phyloP scores from a whole-genome alignment of 768 basidiomycete species.

The Collybia mongolica region DNA sequence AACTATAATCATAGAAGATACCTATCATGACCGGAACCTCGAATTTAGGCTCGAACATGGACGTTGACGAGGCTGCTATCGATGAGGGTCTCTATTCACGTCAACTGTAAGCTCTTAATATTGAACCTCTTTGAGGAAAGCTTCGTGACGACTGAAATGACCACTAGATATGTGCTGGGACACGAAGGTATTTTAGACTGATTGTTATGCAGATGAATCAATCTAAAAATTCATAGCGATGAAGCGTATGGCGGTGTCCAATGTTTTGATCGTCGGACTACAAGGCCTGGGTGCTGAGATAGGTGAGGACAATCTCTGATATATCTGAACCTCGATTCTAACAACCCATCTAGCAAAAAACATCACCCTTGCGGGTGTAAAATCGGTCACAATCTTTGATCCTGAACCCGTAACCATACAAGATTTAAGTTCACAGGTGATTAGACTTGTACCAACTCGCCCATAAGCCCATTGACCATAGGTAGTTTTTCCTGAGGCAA shows the following conservation, averaged over 20 bases:
- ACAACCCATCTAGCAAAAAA: conserved; percentile 74
- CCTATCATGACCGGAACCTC: conserved; percentile 35
- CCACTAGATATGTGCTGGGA: conserved; percentile 84
- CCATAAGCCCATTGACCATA: neutral
- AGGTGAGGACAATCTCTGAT: conserved; percentile 37
- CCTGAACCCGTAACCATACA: conserved; percentile 85
- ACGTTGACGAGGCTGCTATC: conserved; percentile 83
- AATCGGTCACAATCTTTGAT: conserved; percentile 94
- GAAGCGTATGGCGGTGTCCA: conserved; percentile 98
- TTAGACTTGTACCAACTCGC: conserved; percentile 14
- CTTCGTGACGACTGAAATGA: conserved; percentile 15
- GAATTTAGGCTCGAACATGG: conserved; percentile 58
- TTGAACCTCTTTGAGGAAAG: conserved; percentile 5
- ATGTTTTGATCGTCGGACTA: conserved; percentile 90
- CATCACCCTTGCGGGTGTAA: conserved; percentile 92
- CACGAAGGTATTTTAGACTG: conserved; percentile 74
- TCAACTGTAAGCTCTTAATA: conserved; percentile 68
- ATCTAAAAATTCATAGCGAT: conserved; percentile 62
- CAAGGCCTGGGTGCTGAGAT: conserved; percentile 96
- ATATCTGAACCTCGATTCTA: neutral
- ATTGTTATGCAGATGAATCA: neutral
- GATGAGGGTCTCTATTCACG: conserved; percentile 94
- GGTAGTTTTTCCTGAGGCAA: conserved; percentile 89
- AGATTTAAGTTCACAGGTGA: conserved; percentile 90
- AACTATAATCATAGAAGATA: conserved; percentile 13